phyloP scores from a whole-genome alignment of 257 asterid species.

The Orobanche coerulescens region DNA sequence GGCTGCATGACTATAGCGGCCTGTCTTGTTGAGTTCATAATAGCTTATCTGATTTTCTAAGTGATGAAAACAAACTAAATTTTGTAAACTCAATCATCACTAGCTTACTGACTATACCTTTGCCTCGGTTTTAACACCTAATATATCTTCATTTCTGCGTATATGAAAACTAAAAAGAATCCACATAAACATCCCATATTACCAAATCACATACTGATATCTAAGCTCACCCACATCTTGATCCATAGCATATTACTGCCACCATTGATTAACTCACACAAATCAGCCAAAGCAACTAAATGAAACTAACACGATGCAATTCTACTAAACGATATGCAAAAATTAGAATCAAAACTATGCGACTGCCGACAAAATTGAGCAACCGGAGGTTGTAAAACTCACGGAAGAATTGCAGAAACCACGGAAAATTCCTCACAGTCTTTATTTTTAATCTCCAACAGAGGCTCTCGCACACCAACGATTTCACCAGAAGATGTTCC shows the following conservation, averaged over 20 bases:
- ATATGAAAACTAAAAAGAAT: not conserved
- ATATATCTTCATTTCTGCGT: not conserved
- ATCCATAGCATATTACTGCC: not conserved
- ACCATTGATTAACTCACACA: not conserved
- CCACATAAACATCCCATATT: not conserved
- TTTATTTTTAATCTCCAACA: constrained; percentile 28
- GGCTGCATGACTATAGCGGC: not conserved
- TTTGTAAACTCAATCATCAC: not conserved
- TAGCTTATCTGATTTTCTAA: not conserved
- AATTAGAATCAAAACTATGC: not conserved
- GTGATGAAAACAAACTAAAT: not conserved
- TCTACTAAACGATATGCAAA: not conserved
- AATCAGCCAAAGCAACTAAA: not conserved
- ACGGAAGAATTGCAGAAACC: constrained; percentile 65
- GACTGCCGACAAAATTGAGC: not conserved
- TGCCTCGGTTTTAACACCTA: not conserved
- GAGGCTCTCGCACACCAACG: constrained; percentile 43
- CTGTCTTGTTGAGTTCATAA: too few species aligned
- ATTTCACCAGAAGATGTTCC: constrained; percentile 35
- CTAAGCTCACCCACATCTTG: not conserved
- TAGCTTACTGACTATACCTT: not conserved
- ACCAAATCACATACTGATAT: not conserved
- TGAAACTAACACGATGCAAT: not conserved
- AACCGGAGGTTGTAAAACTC: constrained; percentile 26
- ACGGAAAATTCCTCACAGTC: constrained; percentile 53